phyloP scores from a whole-genome alignment of 2,329 filamentous ascomycete genomes.

The Colletotrichum magnum region DNA sequence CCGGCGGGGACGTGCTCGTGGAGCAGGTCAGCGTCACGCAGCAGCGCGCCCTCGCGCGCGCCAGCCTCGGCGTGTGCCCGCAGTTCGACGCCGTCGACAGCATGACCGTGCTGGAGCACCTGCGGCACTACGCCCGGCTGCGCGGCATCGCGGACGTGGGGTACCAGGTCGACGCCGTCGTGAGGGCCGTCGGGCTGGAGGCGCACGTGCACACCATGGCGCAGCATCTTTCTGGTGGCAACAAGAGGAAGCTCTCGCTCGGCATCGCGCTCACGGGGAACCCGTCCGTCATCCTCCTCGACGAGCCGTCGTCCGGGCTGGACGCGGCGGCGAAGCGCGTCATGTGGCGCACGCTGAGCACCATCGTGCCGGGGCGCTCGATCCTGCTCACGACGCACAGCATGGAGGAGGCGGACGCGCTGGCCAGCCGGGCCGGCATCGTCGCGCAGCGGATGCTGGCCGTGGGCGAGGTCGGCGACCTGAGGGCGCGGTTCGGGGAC shows the following conservation, averaged over 20 bases:
- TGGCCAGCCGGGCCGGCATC: conserved; percentile 87
- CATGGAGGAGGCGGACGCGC: conserved; percentile 94
- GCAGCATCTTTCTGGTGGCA: conserved; percentile 85
- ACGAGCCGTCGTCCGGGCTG: conserved; percentile 90
- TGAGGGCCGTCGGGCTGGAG: conserved; percentile 83
- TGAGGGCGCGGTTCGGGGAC: conserved; percentile 83
- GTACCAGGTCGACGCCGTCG: conserved; percentile 82
- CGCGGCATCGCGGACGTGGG: conserved; percentile 82
- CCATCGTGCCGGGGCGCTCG: conserved; percentile 80
- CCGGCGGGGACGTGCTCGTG: conserved; percentile 87
- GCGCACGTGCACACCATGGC: conserved; percentile 82
- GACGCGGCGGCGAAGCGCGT: conserved; percentile 91
- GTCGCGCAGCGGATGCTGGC: conserved; percentile 89
- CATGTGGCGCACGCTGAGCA: conserved; percentile 89
- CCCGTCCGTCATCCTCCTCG: conserved; percentile 86
- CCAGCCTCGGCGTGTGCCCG: conserved; percentile 88
- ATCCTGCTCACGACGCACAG: conserved; percentile 93
- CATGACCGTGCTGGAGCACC: conserved; percentile 90
- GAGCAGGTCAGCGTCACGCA: conserved; percentile 82
- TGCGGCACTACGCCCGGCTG: conserved; percentile 88
- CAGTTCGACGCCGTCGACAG: conserved; percentile 90
- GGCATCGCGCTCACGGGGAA: conserved; percentile 95
- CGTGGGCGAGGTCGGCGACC: conserved; percentile 79
- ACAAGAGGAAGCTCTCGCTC: conserved; percentile 90
- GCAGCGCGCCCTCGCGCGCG: conserved; percentile 79